A percentile compares a stretch with the other conserved stretches of the same genome.
These are phyloP conservation scores for Pichia nakasei DNA, from an alignment of 805 yeast genomes.

Conservation along the genomic window DNA sequence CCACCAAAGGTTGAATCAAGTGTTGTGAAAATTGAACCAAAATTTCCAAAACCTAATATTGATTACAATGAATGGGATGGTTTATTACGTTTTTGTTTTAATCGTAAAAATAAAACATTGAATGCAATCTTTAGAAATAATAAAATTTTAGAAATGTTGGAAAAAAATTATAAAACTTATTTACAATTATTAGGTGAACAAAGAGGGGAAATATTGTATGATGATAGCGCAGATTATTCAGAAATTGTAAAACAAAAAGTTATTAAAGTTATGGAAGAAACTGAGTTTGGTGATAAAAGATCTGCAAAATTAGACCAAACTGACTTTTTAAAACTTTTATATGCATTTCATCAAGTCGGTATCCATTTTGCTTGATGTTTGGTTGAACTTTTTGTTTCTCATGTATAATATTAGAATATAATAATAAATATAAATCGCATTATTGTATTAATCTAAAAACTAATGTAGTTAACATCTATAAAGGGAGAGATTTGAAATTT, in stretches of 20 bases:
- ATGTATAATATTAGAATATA: too few relatives aligned
- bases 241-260: constrained; percentile 60
- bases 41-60: constrained; percentile 86
- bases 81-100: constrained; percentile 79
- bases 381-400: neutral
- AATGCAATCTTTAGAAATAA: constrained; percentile 85
- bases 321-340: constrained; percentile 76
- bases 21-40: constrained; percentile 88
- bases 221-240: constrained; percentile 31
- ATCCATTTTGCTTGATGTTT: constrained; percentile 74
- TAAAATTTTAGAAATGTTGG: constrained; percentile 72
- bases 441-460: too few relatives aligned
- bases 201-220: constrained; percentile 40
- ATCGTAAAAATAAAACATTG: constrained; percentile 86
- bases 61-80: constrained; percentile 98
- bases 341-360: constrained; percentile 95
- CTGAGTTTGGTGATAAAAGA: constrained; percentile 77
- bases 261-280: constrained; percentile 63
- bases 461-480: too few relatives aligned
- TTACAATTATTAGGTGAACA: constrained; percentile 42
- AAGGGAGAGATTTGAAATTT: too few relatives aligned
- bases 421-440: too few relatives aligned
- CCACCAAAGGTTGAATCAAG: constrained; percentile 98
- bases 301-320: constrained; percentile 93
- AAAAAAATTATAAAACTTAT: constrained; percentile 77